Conservation (phyloP, 1,284 basidiomycete species). For the Cryptococcus sp. region DNA sequence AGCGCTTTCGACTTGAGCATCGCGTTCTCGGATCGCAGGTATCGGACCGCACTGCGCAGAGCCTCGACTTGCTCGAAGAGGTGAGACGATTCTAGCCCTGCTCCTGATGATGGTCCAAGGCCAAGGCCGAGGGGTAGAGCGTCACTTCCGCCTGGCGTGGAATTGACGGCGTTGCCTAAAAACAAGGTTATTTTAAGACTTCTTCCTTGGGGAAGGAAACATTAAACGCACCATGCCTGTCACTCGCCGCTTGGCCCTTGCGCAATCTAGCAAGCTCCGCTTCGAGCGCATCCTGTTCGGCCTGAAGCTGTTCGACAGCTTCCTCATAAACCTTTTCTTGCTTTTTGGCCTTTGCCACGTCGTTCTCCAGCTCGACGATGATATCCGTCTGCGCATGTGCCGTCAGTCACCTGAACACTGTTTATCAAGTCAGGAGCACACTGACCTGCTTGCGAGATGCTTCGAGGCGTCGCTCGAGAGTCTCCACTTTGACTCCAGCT, state of each 20-base stretch:
- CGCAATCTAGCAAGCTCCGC: slow-evolving; percentile 84
- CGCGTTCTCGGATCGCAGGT: slow-evolving; percentile 86
- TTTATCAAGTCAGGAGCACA: not conserved
- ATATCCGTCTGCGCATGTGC: slow-evolving; percentile 62
- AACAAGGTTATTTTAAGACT: no score
- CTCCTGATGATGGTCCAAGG: slow-evolving; percentile 54
- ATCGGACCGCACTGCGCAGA: slow-evolving; percentile 83
- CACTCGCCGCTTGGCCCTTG: slow-evolving; percentile 61
- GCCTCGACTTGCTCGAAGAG: slow-evolving; percentile 86
- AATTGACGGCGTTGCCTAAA: slow-evolving; percentile 11
- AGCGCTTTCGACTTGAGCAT: slow-evolving; percentile 88
- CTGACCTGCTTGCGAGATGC: slow-evolving; percentile 73
- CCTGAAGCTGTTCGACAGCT: slow-evolving; percentile 87
- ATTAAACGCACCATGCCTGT: slow-evolving; percentile 62
- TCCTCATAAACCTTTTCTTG: slow-evolving; percentile 88
- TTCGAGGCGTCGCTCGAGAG: slow-evolving; percentile 90
- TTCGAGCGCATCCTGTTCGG: slow-evolving; percentile 81
- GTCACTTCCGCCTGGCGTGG: slow-evolving; percentile 14
- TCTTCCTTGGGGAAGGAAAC: no score
- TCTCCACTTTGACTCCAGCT: slow-evolving; percentile 84
- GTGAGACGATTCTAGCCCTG: slow-evolving; percentile 78
- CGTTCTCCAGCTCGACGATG: slow-evolving; percentile 75
- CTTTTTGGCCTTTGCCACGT: slow-evolving; percentile 76
- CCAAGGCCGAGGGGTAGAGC: slow-evolving; percentile 60
- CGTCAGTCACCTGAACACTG: not conserved